Evolutionary conservation across 2,329 filamentous ascomycete genomes (phyloP).

Genomic region (Colletotrichum incanum): DNA sequence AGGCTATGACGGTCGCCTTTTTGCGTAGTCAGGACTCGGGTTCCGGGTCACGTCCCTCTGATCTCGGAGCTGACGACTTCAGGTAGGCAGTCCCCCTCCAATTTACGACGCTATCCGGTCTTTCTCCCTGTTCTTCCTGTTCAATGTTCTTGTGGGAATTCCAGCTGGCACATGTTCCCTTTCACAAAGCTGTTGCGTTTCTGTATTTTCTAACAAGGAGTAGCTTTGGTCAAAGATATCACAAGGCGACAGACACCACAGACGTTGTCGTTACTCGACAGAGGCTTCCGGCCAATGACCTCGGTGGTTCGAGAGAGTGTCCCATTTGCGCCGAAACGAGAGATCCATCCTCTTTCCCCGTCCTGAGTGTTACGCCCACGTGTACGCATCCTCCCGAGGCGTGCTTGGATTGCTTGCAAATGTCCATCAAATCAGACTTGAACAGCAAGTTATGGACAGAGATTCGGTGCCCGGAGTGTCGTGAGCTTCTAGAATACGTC

Average conservation of each 20-base stretch:
- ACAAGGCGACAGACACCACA: conserved; percentile 47
- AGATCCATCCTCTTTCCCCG: conserved; percentile 50
- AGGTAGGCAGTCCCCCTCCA: conserved; percentile 46
- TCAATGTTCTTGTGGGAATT: background rate
- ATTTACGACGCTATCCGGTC: background rate
- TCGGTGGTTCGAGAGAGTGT: conserved; percentile 51
- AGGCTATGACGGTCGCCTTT: conserved; percentile 51
- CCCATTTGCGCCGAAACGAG: conserved; percentile 56
- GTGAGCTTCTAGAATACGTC: conserved; percentile 57
- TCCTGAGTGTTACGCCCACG: conserved; percentile 50
- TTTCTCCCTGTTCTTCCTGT: no score
- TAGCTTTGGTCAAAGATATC: conserved; percentile 56
- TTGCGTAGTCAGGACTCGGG: conserved; percentile 49
- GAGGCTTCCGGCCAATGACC: conserved; percentile 46
- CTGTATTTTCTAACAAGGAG: background rate
- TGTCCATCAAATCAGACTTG: conserved; percentile 54
- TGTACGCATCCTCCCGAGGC: conserved; percentile 54
- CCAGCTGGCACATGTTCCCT: background rate
- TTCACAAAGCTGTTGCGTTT: background rate
- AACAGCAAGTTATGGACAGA: conserved; percentile 58
- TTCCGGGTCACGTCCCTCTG: conserved; percentile 28
- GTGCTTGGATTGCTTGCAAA: conserved; percentile 55
- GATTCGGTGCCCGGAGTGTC: conserved; percentile 69
- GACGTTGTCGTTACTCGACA: conserved; percentile 52
- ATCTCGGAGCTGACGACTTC: conserved; percentile 51